phyloP scores from a whole-genome alignment of 106 monocot genomes.

The Posidonia australis region DNA sequence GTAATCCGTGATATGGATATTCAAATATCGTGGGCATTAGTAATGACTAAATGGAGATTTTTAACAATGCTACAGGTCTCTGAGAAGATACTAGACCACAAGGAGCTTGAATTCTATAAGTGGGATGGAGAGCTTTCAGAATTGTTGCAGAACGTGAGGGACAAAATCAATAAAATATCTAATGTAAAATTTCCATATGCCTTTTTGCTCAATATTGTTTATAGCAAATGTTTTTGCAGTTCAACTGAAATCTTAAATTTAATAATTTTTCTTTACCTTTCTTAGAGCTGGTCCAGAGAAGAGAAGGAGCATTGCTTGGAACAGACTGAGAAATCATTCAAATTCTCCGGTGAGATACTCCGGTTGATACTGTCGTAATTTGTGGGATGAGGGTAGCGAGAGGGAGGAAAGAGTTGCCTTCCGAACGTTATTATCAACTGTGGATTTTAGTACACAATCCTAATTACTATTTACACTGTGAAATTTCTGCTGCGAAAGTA shows the following conservation, averaged over 20 bases:
- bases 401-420: too few species aligned
- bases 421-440: neutral
- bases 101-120: conserved; percentile 92
- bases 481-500: too few species aligned
- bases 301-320: conserved; percentile 93
- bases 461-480: too few species aligned
- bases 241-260: neutral
- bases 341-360: conserved; percentile 73
- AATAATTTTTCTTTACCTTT: neutral
- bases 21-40: too few species aligned
- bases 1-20: too few species aligned
- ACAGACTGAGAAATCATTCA: conserved; percentile 89
- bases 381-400: too few species aligned
- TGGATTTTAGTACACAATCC: neutral
- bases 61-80: conserved; percentile 45
- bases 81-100: conserved; percentile 67
- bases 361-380: conserved; percentile 55
- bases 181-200: conserved; percentile 25
- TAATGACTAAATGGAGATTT: too few species aligned
- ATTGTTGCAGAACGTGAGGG: conserved; percentile 72
- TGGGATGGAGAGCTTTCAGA: conserved; percentile 86
- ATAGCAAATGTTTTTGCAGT: neutral
- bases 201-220: neutral
- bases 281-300: conserved; percentile 83
- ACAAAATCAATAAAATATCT: conserved; percentile 77